Evolutionary conservation across 768 basidiomycete species (phyloP).

Genomic region (Sistotremastrum niveocremeum): DNA sequence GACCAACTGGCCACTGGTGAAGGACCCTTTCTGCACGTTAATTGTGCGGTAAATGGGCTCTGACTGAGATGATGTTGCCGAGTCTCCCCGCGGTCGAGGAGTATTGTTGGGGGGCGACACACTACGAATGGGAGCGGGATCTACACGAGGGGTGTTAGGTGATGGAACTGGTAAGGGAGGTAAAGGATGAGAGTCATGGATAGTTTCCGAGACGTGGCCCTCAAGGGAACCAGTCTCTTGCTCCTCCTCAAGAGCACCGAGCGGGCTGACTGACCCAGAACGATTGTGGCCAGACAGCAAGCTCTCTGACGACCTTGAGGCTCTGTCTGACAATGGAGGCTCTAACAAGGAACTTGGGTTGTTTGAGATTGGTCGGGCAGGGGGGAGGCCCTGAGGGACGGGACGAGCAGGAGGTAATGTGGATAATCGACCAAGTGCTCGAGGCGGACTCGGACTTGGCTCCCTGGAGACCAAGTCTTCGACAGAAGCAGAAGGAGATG

Average conservation of each 20-base stretch:
- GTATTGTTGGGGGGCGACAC: conserved; percentile 33
- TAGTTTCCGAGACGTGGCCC: conserved; percentile 27
- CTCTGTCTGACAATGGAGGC: conserved; percentile 9
- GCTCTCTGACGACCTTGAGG: conserved; percentile 28
- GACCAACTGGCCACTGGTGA: conserved; percentile 28
- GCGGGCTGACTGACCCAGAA: conserved; percentile 40
- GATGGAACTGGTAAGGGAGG: conserved; percentile 48
- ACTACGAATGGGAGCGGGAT: conserved; percentile 4
- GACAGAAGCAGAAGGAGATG: conserved; percentile 4
- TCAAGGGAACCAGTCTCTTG: conserved; percentile 23
- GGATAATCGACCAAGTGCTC: conserved; percentile 7
- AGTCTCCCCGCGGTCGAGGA: conserved; percentile 45
- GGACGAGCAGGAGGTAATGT: conserved; percentile 12
- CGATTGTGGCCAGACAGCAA: conserved; percentile 40
- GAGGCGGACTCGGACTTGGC: not conserved
- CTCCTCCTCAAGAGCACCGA: conserved; percentile 55
- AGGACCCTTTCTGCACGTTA: not conserved
- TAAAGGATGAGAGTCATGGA: conserved; percentile 46
- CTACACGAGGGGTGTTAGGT: not conserved
- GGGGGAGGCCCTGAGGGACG: conserved; percentile 27
- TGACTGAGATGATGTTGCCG: conserved; percentile 17
- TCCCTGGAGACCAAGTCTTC: not conserved
- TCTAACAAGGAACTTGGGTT: too few relatives aligned
- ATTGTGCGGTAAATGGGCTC: too few relatives aligned
- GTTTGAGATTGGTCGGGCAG: not conserved